A percentile compares a stretch with the other conserved stretches of the same genome.
These are phyloP conservation scores for Chytriomyces hyalinus DNA, from an alignment of 192 early-diverging fungal genomes.

Conservation along the genomic window DNA sequence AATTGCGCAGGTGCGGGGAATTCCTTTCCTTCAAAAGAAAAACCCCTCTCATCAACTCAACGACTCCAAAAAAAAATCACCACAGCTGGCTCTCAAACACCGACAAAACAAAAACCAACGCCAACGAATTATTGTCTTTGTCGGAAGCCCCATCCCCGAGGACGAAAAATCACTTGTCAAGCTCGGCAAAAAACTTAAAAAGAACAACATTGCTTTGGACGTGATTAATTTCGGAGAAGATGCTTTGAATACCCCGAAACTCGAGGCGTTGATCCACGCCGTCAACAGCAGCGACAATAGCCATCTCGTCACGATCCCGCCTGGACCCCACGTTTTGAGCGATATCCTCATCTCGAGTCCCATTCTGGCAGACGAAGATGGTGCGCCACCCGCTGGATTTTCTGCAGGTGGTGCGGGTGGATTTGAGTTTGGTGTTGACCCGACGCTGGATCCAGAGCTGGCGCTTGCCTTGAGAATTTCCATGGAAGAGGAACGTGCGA, in stretches of 20 bases:
- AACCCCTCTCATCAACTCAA: background rate
- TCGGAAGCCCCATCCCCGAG: slow-evolving; percentile 82
- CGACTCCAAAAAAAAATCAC: background rate
- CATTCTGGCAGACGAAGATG: slow-evolving; percentile 85
- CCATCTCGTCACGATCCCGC: slow-evolving; percentile 89
- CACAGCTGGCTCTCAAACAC: slow-evolving; percentile 89
- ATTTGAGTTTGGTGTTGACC: slow-evolving; percentile 95
- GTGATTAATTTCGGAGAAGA: slow-evolving; percentile 96
- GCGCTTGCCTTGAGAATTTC: slow-evolving; percentile 94
- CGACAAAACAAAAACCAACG: slow-evolving; percentile 95
- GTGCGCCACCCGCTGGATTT: slow-evolving; percentile 71
- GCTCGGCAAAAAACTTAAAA: slow-evolving; percentile 95
- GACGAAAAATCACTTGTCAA: slow-evolving; percentile 81
- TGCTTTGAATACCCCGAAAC: slow-evolving; percentile 81
- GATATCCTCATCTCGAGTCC: slow-evolving; percentile 88
- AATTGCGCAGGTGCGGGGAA: slow-evolving; percentile 82
- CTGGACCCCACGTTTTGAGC: slow-evolving; percentile 90
- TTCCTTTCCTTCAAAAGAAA: background rate
- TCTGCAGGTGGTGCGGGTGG: slow-evolving; percentile 64
- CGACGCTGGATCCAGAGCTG: slow-evolving; percentile 91
- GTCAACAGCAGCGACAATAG: slow-evolving; percentile 95
- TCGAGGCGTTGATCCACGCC: slow-evolving; percentile 86
- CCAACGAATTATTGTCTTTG: slow-evolving; percentile 93
- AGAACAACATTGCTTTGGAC: slow-evolving; percentile 96
- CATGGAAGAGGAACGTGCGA: slow-evolving; percentile 91